Evolutionary conservation across 176 grass and related monocot genomes (phyloP).

Genomic region (bread wheat (Triticum aestivum)): IWGSC_CS_RefSeq_v2.1 NC_057812.1:34059190-34059689

Average conservation of each 20-base stretch:
- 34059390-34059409: slow-evolving; percentile 36
- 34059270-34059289: background rate
- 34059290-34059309: background rate
- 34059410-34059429: slow-evolving; percentile 27
- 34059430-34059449: slow-evolving; percentile 28
- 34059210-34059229: background rate
- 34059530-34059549: background rate
- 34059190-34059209: background rate
- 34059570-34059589: slow-evolving; percentile 21
- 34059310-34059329: background rate
- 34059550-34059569: slow-evolving; percentile 10
- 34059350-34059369: background rate
- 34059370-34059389: slow-evolving; percentile 37
- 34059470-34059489: slow-evolving; percentile 32
- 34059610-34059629: too few relatives aligned
- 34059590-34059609: background rate
- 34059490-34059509: slow-evolving; percentile 17
- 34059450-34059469: slow-evolving; percentile 5
- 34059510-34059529: slow-evolving; percentile 32
- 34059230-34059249: background rate
- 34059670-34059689: too few relatives aligned
- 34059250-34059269: background rate
- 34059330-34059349: background rate
- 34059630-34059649: too few relatives aligned
- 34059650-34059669: too few relatives aligned